Evolutionary conservation across 2,329 filamentous ascomycete genomes (phyloP).

Genomic region (Fusarium neocosmosporiellum): DNA sequence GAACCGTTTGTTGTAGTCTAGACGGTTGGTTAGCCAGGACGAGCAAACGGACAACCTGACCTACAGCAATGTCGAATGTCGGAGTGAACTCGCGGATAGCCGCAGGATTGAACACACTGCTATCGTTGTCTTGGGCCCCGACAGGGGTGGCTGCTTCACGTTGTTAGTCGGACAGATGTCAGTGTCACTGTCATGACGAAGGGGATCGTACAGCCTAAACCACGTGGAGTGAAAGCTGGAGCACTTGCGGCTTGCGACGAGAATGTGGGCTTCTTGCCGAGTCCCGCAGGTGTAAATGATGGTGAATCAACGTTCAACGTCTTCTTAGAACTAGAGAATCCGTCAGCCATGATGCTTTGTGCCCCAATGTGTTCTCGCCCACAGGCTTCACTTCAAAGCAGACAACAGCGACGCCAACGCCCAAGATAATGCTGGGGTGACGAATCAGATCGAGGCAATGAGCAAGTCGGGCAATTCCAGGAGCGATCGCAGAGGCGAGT

Average conservation of each 20-base stretch:
- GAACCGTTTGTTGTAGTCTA: slow-evolving; percentile 60
- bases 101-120: slow-evolving; percentile 65
- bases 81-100: slow-evolving; percentile 71
- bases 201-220: slow-evolving; percentile 54
- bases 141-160: slow-evolving; percentile 51
- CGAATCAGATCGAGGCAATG: not conserved
- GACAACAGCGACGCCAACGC: not conserved
- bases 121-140: slow-evolving; percentile 56
- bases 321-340: slow-evolving; percentile 68
- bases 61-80: slow-evolving; percentile 65
- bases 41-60: slow-evolving; percentile 23
- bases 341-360: slow-evolving; percentile 27
- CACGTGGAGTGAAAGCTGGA: slow-evolving; percentile 83
- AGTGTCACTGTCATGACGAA: not conserved
- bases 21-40: not conserved
- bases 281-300: slow-evolving; percentile 82
- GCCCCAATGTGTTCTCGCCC: not conserved
- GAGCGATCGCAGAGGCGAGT: not conserved
- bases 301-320: slow-evolving; percentile 95
- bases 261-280: slow-evolving; percentile 78
- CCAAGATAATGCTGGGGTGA: not conserved
- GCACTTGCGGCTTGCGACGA: slow-evolving; percentile 92
- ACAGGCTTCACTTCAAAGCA: too few relatives aligned
- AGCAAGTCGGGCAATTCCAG: not conserved
- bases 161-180: slow-evolving; percentile 19